phyloP scores from a whole-genome alignment of 1,284 basidiomycete genomes.

The Tausonia pullulans region DNA sequence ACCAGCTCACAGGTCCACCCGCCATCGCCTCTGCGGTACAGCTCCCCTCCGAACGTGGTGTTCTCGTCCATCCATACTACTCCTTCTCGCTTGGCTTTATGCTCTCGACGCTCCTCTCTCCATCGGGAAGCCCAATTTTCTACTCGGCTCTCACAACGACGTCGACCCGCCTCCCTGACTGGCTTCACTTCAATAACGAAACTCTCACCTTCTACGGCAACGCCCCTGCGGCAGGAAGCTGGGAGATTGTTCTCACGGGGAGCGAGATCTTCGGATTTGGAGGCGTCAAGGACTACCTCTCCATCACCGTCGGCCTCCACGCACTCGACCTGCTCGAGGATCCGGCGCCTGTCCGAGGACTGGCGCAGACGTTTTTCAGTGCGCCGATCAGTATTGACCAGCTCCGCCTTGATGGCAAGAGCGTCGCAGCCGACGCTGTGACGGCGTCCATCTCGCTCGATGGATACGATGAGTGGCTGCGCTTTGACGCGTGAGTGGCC shows the following conservation, averaged over 20 bases:
- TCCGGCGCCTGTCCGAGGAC: neutral
- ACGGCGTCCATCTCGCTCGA: neutral
- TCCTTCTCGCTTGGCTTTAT: slow-evolving; percentile 42
- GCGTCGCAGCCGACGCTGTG: neutral
- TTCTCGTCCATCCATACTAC: slow-evolving; percentile 37
- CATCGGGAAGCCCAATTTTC: slow-evolving; percentile 28
- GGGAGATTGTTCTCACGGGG: slow-evolving; percentile 31
- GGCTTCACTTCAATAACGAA: slow-evolving; percentile 42
- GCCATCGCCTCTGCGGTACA: slow-evolving; percentile 26
- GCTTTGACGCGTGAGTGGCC: slow-evolving; percentile 5
- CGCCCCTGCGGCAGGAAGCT: slow-evolving; percentile 35
- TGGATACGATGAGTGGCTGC: slow-evolving; percentile 11
- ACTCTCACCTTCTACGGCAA: slow-evolving; percentile 43
- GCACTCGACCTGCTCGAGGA: slow-evolving; percentile 8
- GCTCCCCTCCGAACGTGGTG: slow-evolving; percentile 30
- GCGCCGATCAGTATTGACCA: neutral
- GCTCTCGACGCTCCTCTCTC: slow-evolving; percentile 30
- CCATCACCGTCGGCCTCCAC: slow-evolving; percentile 29
- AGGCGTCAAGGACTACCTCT: slow-evolving; percentile 33
- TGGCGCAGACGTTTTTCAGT: neutral
- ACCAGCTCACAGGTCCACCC: slow-evolving; percentile 29
- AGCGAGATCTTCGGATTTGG: slow-evolving; percentile 35
- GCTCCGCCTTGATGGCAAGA: slow-evolving; percentile 5
- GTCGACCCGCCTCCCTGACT: slow-evolving; percentile 36
- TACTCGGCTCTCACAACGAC: slow-evolving; percentile 36